Evolutionary conservation across 1,284 basidiomycete genomes (phyloP).

Genomic region (Cryptococcus sp.): DNA sequence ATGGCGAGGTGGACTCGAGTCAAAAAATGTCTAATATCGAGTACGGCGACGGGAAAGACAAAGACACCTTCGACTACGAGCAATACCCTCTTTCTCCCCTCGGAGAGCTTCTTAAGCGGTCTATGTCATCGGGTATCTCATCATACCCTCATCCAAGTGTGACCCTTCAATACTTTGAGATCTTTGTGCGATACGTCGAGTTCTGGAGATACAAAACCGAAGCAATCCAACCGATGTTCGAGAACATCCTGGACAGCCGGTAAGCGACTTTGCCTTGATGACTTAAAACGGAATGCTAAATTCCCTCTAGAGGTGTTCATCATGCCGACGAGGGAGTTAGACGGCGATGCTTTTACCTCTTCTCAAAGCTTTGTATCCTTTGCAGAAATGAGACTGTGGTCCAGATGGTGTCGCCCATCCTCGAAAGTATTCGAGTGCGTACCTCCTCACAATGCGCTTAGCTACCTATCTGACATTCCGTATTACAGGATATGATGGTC

Average conservation of each 20-base stretch:
- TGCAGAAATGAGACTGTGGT: slow-evolving; percentile 74
- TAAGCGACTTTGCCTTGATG: slow-evolving; percentile 41
- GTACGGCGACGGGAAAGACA: slow-evolving; percentile 47
- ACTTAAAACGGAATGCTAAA: not conserved
- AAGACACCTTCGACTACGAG: slow-evolving; percentile 74
- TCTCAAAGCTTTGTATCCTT: slow-evolving; percentile 90
- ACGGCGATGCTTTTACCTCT: slow-evolving; percentile 86
- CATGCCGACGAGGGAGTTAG: slow-evolving; percentile 71
- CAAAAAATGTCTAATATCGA: slow-evolving; percentile 19
- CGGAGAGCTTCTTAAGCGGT: slow-evolving; percentile 83
- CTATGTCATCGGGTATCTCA: slow-evolving; percentile 81
- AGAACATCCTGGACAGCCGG: slow-evolving; percentile 84
- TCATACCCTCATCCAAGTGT: slow-evolving; percentile 84
- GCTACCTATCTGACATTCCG: slow-evolving; percentile 3
- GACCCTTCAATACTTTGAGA: slow-evolving; percentile 93
- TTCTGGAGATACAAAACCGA: slow-evolving; percentile 93
- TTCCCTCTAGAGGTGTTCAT: slow-evolving; percentile 77
- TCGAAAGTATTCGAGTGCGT: slow-evolving; percentile 67
- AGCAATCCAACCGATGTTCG: slow-evolving; percentile 79
- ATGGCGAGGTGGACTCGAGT: slow-evolving; percentile 17
- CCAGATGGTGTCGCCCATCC: slow-evolving; percentile 69
- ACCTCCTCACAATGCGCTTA: slow-evolving; percentile 13
- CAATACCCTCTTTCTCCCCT: slow-evolving; percentile 84
- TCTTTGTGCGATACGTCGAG: slow-evolving; percentile 85
- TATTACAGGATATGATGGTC: slow-evolving; percentile 55